Evolutionary conservation across 257 asterid genomes (phyloP), one percentile per base, ranked within the genome.

Genomic region (Cordia subcordata): DNA sequence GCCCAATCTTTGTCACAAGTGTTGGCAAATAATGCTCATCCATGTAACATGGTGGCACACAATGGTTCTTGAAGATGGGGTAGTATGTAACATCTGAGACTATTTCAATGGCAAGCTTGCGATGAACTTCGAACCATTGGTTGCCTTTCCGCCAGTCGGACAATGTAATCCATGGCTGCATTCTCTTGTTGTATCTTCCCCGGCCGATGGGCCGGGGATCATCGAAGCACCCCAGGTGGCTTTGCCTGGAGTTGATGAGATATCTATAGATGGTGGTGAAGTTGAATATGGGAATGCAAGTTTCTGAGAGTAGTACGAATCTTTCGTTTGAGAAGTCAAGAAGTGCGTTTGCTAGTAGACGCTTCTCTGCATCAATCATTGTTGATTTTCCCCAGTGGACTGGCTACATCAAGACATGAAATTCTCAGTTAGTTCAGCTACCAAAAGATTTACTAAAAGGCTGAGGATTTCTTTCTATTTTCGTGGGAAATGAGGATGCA

Each of bases 11-110:
- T 11, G 80, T 76, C 50, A 78, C 95, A 40, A 88, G 52, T 0
- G 95, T 88, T 54, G 96, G 88, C 69, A 88, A 73, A 52, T 88
- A 88, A 44, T 88, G 96, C 50, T 89, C 95, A 49, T 89, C 96
- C 94, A 84, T 79, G 57, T 89, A 85, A 71, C 95, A 89, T 17
- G 95, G 96, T n/a, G 91, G 91, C 79, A 46, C 3, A 68, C 96
- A 89, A 63, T 78, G 72, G 63, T 80, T 68, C 52, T 67, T 74
- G 59, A 83, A 83, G 11, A 82, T 23, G 8, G 87, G 84, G 67
- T 85, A 85, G 52, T 78, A 70, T 10, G 58, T 73, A 13, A 68
- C 73, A 5, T 87, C 94, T 0, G 88, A 77, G 1, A 88, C 63
- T 5, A 88, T 81, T 57, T 82, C 77, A 14, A 76, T 22, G 16